These are phyloP conservation scores for Penicillium parvum DNA, from an alignment of 495 filamentous ascomycete genomes.

Conservation along the genomic window DNA sequence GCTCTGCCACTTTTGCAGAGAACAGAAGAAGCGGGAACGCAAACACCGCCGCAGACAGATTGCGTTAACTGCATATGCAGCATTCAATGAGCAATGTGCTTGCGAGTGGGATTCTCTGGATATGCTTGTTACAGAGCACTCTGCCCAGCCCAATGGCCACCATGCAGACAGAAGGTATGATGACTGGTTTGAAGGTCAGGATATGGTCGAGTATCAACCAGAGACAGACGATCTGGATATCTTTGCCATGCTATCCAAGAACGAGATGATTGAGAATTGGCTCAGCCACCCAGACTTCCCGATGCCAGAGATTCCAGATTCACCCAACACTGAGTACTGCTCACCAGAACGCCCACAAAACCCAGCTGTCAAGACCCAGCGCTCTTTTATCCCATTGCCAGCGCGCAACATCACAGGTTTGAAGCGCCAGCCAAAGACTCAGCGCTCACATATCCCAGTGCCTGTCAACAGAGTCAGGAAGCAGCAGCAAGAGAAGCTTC, in stretches of 20 bases:
- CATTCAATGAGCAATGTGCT: no score
- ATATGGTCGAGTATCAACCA: neutral
- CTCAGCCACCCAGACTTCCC: neutral
- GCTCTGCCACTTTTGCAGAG: slow-evolving; percentile 6
- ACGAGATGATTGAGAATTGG: neutral
- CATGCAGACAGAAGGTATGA: neutral
- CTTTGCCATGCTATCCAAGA: neutral
- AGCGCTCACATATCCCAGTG: slow-evolving; percentile 5
- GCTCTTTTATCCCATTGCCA: neutral
- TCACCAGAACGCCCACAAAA: neutral
- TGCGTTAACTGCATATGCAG: no score
- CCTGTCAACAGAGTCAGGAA: neutral
- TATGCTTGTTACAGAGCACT: no score
- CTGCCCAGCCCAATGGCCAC: no score
- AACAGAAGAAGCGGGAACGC: neutral
- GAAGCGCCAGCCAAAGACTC: neutral
- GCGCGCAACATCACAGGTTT: neutral
- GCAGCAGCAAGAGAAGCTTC: no score
- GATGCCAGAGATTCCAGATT: neutral
- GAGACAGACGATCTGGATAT: neutral
- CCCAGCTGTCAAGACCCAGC: neutral
- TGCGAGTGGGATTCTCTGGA: no score
- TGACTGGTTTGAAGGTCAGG: neutral
- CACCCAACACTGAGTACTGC: neutral
- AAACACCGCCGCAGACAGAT: neutral